Evolutionary conservation across 2,329 filamentous ascomycete genomes (phyloP), one percentile per base, ranked within the genome.

Genomic region (Colletotrichum sp.): DNA sequence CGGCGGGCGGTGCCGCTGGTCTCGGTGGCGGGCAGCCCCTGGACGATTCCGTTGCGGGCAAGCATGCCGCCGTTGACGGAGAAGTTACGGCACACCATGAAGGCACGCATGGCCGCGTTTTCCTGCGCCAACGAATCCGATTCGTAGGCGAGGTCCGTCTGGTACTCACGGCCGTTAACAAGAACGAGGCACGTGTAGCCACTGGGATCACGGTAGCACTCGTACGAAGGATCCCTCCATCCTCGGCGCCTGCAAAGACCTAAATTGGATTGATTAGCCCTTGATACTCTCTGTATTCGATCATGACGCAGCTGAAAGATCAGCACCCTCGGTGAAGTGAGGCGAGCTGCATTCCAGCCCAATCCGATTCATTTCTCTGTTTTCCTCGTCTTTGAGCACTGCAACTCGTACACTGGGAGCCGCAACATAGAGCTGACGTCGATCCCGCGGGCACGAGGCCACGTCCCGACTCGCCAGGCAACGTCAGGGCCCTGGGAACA

Each of bases 71-170:
- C 96, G 84, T 98, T 98, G 85, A 98, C 95, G 72, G 95, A 98
- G 87, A 98, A 98, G 89, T 98, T 98, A 79, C 96, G 94, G 89
- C 96, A 98, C 80, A 98, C 97, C 92, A 98, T 96, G 86, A 98
- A 99, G 74, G 96, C 96, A 78, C 96, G 94, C 92, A 98, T 98
- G 77, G 96, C 96, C 30, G 96, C 96, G 81, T 96, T 97, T 85
- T 99, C 96, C 83, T 96, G 95, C 63, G 96, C 96, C 79, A 98
- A 89, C 65, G 91, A 89, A 83, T 96, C 95, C 78, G 94, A 95
- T 83, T 95, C 93, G 87, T 97, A 98, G 78, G 93, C 91, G 49
- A 94, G 91, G 84, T 98, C 96, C 59, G 96, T 98, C 84, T 96
- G 95, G 88, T 98, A 99, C 88, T 98, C 95, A 83, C 96, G 94